These are phyloP conservation scores for Carex cristatella DNA, from an alignment of 176 grass and related monocot genomes.

Conservation along the genomic window DNA sequence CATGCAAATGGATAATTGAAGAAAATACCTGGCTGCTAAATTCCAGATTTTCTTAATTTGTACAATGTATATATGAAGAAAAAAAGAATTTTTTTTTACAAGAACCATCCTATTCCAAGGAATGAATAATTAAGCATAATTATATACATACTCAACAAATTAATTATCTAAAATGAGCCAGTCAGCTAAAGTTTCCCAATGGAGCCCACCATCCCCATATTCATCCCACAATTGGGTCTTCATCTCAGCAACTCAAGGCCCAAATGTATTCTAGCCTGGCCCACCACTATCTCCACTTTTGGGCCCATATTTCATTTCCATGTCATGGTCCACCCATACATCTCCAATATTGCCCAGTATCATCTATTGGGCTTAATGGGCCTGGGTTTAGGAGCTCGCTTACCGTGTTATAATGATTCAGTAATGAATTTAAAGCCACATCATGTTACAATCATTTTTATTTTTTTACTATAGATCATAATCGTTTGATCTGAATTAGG, in stretches of 20 bases:
- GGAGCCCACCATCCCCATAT: not conserved
- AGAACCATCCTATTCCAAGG: too few relatives aligned
- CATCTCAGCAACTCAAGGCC: not conserved
- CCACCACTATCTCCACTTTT: not conserved
- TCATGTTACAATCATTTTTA: too few relatives aligned
- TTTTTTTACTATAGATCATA: too few relatives aligned
- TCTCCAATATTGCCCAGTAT: not conserved
- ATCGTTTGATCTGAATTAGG: too few relatives aligned
- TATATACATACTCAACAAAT: not conserved
- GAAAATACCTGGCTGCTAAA: not conserved
- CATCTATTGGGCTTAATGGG: not conserved
- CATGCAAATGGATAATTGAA: not conserved
- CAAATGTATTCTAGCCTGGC: not conserved
- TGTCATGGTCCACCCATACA: not conserved
- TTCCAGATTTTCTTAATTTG: not conserved
- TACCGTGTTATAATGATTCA: not conserved
- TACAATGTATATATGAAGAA: too few relatives aligned
- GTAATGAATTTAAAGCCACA: too few relatives aligned
- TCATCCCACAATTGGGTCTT: not conserved
- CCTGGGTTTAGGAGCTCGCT: not conserved
- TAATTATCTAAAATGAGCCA: conserved; percentile 16
- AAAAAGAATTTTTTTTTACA: not conserved
- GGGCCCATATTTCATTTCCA: not conserved
- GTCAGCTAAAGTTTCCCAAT: not conserved
- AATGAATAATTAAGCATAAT: too few relatives aligned